Percentiles rank a stretch among this genome's conserved stretches.
These are phyloP conservation scores for Chaetomium globosum DNA, from an alignment of 2,329 filamentous ascomycete genomes.

Conservation along the genomic window DNA sequence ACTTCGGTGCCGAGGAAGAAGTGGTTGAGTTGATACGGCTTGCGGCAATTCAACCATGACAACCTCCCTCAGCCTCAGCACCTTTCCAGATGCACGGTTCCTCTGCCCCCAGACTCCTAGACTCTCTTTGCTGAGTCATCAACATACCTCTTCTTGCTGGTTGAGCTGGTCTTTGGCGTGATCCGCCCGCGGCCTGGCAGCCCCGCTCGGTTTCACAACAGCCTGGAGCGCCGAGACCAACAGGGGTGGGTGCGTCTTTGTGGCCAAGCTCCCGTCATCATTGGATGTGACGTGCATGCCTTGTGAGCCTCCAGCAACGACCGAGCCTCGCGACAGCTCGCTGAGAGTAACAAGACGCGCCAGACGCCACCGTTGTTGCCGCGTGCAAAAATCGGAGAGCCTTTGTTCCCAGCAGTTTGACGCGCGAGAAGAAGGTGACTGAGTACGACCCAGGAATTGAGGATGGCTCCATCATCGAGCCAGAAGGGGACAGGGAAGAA, in stretches of 20 bases:
- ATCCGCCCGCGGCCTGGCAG: not conserved
- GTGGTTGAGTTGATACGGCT: not conserved
- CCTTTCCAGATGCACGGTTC: not conserved
- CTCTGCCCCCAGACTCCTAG: not conserved
- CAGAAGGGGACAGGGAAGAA: conserved; percentile 70
- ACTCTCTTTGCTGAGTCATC: conserved; percentile 12
- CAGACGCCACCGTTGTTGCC: conserved; percentile 5
- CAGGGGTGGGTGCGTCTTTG: conserved; percentile 27
- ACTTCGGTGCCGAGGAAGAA: not conserved
- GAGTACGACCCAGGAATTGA: conserved; percentile 27
- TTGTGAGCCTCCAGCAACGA: conserved; percentile 29
- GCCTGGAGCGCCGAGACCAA: conserved; percentile 20
- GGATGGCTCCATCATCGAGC: conserved; percentile 61
- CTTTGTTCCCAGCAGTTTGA: not conserved
- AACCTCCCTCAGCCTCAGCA: too few species aligned
- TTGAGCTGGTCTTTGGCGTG: not conserved
- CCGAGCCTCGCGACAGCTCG: conserved; percentile 20
- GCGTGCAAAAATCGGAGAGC: not conserved
- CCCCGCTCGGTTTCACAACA: conserved; percentile 2
- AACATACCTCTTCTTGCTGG: not conserved
- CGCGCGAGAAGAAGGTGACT: conserved; percentile 19
- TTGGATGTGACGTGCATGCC: conserved; percentile 33
- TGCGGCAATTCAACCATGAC: not conserved
- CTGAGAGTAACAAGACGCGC: conserved; percentile 23
- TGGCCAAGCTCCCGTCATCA: conserved; percentile 17